Percentiles rank a stretch among this genome's conserved stretches.
Evolutionary conservation across 2,329 filamentous ascomycete species (phyloP).

Genomic region (Eutypella sp.): DNA sequence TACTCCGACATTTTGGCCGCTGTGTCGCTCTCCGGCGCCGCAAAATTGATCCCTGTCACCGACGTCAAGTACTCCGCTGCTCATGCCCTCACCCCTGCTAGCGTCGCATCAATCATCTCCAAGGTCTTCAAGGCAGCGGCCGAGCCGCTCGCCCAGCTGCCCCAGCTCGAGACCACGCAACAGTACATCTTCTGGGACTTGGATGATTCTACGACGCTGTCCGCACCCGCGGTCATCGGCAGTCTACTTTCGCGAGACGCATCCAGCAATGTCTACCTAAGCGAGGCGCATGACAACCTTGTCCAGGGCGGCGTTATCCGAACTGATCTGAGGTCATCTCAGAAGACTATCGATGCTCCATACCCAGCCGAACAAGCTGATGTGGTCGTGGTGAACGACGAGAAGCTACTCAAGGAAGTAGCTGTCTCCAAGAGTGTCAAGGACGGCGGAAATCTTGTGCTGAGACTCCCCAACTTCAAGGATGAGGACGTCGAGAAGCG

Average conservation of each 20-base stretch:
- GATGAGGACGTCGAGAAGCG: conserved; percentile 88
- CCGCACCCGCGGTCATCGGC: conserved; percentile 58
- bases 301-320: conserved; percentile 73
- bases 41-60: conserved; percentile 59
- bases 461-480: conserved; percentile 76
- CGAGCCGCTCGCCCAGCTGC: conserved; percentile 34
- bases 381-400: conserved; percentile 70
- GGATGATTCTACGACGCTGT: conserved; percentile 65
- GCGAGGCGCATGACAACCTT: conserved; percentile 60
- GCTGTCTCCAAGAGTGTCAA: conserved; percentile 69
- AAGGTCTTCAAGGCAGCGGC: conserved; percentile 49
- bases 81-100: conserved; percentile 50
- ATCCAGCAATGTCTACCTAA: conserved; percentile 57
- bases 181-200: conserved; percentile 95
- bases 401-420: conserved; percentile 74
- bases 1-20: conserved; percentile 89
- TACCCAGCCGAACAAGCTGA: conserved; percentile 78
- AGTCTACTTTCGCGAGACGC: conserved; percentile 66
- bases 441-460: conserved; percentile 64
- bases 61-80: conserved; percentile 87
- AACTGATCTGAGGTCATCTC: conserved; percentile 78
- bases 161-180: conserved; percentile 53
- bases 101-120: conserved; percentile 46
- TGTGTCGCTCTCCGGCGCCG: conserved; percentile 70
- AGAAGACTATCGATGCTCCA: conserved; percentile 77